These are phyloP conservation scores for Podospora tetraspora DNA, from an alignment of 495 filamentous ascomycete genomes.

Conservation along the genomic window DNA sequence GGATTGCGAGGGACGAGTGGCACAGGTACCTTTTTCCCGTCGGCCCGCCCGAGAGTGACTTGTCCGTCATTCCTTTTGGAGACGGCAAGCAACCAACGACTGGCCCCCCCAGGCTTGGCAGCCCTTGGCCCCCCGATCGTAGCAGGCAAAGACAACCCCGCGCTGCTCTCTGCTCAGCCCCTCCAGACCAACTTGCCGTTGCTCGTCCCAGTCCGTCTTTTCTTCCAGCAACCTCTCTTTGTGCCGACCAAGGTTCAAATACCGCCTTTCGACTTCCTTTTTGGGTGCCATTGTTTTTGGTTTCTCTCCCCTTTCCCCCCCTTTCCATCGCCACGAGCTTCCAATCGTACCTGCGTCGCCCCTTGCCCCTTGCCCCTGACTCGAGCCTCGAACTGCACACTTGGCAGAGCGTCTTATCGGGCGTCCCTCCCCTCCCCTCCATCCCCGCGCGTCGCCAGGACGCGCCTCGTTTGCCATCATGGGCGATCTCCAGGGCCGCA, in stretches of 20 bases:
- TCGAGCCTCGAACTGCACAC: slow-evolving; percentile 4
- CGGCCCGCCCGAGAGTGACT: not conserved
- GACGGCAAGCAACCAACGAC: slow-evolving; percentile 4
- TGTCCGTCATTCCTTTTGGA: not conserved
- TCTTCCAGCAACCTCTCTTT: not conserved
- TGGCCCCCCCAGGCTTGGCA: slow-evolving; percentile 4
- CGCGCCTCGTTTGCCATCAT: slow-evolving; percentile 38
- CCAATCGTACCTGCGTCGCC: not conserved
- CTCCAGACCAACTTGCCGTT: not conserved
- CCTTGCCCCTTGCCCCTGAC: not conserved
- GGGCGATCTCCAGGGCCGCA: slow-evolving; percentile 77
- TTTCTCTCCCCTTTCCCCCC: slow-evolving; percentile 1
- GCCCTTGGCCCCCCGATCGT: not conserved
- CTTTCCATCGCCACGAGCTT: not conserved
- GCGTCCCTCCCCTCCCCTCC: slow-evolving; percentile 7
- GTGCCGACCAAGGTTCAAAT: not conserved
- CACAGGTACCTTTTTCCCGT: slow-evolving; percentile 4
- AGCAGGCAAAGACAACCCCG: slow-evolving; percentile 6
- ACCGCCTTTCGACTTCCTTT: not conserved
- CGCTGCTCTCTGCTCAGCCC: slow-evolving; percentile 6
- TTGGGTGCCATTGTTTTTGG: not conserved
- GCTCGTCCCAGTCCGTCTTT: slow-evolving; percentile 1
- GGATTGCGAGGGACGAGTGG: slow-evolving; percentile 1
- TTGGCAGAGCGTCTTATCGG: slow-evolving; percentile 13
- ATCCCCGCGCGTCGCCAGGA: not conserved